Evolutionary conservation across 2,329 filamentous ascomycete genomes (phyloP).

Genomic region (Talaromyces piceae): DNA sequence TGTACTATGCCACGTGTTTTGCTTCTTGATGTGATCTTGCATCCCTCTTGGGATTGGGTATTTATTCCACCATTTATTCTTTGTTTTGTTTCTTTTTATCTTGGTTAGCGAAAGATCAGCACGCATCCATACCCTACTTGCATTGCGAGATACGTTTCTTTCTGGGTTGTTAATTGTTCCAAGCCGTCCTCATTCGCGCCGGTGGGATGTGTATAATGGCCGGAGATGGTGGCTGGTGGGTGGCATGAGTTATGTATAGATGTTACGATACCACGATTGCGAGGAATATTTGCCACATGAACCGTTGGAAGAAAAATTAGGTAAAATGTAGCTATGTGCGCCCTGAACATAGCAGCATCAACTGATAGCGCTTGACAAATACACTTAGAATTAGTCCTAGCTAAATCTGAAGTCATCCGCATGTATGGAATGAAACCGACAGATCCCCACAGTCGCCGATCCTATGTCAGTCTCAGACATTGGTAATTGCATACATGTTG

Average conservation of each 20-base stretch:
- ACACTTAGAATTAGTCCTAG: too few species aligned
- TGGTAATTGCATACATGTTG: too few species aligned
- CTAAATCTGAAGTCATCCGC: too few species aligned
- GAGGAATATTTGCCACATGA: not conserved
- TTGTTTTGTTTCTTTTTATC: not conserved
- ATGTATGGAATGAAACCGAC: too few species aligned
- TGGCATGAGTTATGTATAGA: not conserved
- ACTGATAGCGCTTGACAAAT: too few species aligned
- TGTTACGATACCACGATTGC: not conserved
- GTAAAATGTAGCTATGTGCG: too few species aligned
- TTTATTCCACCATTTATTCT: not conserved
- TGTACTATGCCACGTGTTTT: not conserved
- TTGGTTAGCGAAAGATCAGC: constrained; percentile 1
- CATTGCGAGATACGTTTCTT: not conserved
- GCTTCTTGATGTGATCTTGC: not conserved
- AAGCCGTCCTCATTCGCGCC: not conserved
- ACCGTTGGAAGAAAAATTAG: too few species aligned
- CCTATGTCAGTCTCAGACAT: too few species aligned
- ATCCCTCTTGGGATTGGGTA: not conserved
- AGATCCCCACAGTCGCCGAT: too few species aligned
- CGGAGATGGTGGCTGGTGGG: not conserved
- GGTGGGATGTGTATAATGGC: not conserved
- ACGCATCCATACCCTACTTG: constrained; percentile 1
- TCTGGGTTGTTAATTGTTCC: not conserved
- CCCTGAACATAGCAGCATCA: too few species aligned